Percentiles rank a stretch among this genome's conserved stretches.
Conservation (phyloP, 345 rosid genomes). For the Hibiscus trionum region DNA sequence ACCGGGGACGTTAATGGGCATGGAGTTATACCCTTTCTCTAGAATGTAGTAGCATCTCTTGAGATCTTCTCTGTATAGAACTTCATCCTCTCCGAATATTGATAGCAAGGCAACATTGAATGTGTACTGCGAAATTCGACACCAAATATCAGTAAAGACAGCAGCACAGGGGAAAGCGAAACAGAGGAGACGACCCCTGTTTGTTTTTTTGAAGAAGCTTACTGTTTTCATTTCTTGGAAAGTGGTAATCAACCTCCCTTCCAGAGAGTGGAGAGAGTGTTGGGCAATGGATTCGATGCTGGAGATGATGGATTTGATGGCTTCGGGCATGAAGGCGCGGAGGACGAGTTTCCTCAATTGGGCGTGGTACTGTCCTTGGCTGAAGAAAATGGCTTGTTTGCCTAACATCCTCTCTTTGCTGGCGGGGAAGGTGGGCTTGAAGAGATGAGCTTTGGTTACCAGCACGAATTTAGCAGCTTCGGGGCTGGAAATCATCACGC, state of each 20-base stretch:
- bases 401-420: slow-evolving; percentile 89
- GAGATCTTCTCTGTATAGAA: slow-evolving; percentile 63
- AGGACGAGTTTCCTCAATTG: slow-evolving; percentile 75
- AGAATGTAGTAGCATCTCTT: slow-evolving; percentile 84
- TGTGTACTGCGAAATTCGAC: slow-evolving; percentile 43
- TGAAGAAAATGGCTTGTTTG: slow-evolving; percentile 76
- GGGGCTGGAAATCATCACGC: slow-evolving; percentile 85
- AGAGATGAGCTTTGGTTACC: slow-evolving; percentile 54
- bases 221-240: slow-evolving; percentile 85
- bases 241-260: slow-evolving; percentile 50
- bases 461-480: slow-evolving; percentile 79
- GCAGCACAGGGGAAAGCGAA: not conserved
- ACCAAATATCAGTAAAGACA: not conserved
- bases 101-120: slow-evolving; percentile 77
- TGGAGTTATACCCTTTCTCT: slow-evolving; percentile 90
- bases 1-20: slow-evolving; percentile 88
- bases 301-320: slow-evolving; percentile 41
- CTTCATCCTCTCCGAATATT: slow-evolving; percentile 72
- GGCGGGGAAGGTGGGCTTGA: slow-evolving; percentile 85
- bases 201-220: slow-evolving; percentile 18
- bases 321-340: slow-evolving; percentile 62
- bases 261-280: slow-evolving; percentile 33
- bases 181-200: slow-evolving; percentile 21
- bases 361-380: slow-evolving; percentile 72
- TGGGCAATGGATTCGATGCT: slow-evolving; percentile 51